Conservation (phyloP, 352 stramenopile genomes). For the Nothophytophthora sp. region DNA sequence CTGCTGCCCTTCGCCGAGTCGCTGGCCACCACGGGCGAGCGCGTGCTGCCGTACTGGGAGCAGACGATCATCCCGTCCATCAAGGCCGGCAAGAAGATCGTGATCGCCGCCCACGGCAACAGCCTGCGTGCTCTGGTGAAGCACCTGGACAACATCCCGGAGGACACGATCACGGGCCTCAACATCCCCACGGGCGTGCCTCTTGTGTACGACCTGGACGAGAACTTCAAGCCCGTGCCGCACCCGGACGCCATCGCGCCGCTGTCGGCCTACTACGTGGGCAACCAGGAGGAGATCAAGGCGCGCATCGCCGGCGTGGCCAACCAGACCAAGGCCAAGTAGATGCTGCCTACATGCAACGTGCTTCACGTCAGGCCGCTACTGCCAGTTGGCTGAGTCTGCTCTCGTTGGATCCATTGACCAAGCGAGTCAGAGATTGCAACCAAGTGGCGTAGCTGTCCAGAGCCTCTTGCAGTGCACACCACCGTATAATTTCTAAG, state of each 20-base stretch:
- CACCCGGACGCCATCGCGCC: slow-evolving; percentile 92
- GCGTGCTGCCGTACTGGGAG: slow-evolving; percentile 97
- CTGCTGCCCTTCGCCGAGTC: slow-evolving; percentile 94
- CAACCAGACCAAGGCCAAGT: slow-evolving; percentile 95
- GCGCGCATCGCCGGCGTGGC: slow-evolving; percentile 95
- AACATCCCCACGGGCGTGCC: slow-evolving; percentile 97
- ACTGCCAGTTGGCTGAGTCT: background rate
- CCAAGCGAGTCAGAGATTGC: too few species aligned
- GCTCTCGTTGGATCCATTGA: too few species aligned
- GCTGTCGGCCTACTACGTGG: slow-evolving; percentile 82
- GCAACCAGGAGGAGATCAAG: slow-evolving; percentile 97
- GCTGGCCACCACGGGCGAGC: slow-evolving; percentile 92
- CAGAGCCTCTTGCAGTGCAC: too few species aligned
- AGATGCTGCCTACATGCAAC: too few species aligned
- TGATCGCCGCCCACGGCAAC: slow-evolving; percentile 99
- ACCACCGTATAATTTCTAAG: too few species aligned
- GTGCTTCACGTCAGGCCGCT: too few species aligned
- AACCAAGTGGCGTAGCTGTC: too few species aligned
- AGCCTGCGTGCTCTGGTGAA: slow-evolving; percentile 98
- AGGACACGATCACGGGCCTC: slow-evolving; percentile 96
- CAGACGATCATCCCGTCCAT: slow-evolving; percentile 94
- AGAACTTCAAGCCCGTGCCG: slow-evolving; percentile 96
- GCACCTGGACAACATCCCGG: slow-evolving; percentile 97
- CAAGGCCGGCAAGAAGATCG: slow-evolving; percentile 94
- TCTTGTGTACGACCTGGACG: slow-evolving; percentile 98